A percentile compares a stretch with the other conserved stretches of the same genome.
phyloP scores from a whole-genome alignment of 108 stramenopile species.

The Fragilariopsis cylindrus region DNA sequence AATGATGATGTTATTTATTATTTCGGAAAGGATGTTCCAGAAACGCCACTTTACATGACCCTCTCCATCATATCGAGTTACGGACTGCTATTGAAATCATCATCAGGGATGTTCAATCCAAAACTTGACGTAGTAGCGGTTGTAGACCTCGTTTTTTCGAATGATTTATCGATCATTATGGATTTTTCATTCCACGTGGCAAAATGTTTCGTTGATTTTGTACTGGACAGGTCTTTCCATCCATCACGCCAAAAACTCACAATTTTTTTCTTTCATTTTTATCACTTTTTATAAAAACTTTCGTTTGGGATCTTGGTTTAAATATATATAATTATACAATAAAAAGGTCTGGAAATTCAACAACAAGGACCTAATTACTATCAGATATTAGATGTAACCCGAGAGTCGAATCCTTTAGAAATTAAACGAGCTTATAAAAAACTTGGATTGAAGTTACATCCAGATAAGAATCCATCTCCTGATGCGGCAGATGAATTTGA shows the following conservation, averaged over 20 bases:
- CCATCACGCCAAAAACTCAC: background rate
- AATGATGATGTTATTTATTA: no score
- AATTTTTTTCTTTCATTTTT: slow-evolving; percentile 7
- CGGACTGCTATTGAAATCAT: no score
- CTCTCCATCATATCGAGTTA: no score
- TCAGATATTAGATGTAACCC: slow-evolving; percentile 70
- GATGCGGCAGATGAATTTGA: slow-evolving; percentile 92
- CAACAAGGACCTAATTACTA: slow-evolving; percentile 94
- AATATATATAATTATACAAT: background rate
- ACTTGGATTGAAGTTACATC: slow-evolving; percentile 92
- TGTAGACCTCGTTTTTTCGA: no score
- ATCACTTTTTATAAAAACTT: background rate
- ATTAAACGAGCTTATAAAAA: slow-evolving; percentile 97
- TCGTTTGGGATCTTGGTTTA: background rate
- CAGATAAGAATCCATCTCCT: slow-evolving; percentile 95
- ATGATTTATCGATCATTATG: background rate
- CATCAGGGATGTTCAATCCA: no score
- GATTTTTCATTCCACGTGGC: slow-evolving; percentile 23
- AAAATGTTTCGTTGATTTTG: slow-evolving; percentile 9
- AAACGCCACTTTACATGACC: no score
- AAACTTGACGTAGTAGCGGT: no score
- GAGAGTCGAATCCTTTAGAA: slow-evolving; percentile 87
- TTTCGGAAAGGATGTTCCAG: no score
- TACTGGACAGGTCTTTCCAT: slow-evolving; percentile 6
- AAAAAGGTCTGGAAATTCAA: slow-evolving; percentile 77